Evolutionary conservation across 108 stramenopile species (phyloP).

Genomic region (Mayamaea pseudoterrestris): DNA sequence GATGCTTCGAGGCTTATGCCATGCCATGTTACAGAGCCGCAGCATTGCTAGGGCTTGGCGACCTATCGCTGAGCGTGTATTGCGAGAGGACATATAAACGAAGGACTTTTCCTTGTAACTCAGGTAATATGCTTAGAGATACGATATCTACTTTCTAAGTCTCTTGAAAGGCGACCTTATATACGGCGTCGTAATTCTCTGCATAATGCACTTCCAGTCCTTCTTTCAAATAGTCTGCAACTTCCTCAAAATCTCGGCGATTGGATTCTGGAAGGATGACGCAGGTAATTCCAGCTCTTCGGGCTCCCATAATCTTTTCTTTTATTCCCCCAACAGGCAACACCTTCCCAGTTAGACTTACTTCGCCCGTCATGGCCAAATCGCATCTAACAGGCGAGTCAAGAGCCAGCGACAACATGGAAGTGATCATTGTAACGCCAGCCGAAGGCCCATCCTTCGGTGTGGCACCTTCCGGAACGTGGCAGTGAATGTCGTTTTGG

Average conservation of each 20-base stretch:
- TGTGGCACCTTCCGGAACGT: constrained; percentile 99
- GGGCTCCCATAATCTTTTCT: constrained; percentile 97
- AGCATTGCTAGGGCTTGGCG: constrained; percentile 55
- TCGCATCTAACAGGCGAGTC: constrained; percentile 78
- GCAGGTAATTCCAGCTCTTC: constrained; percentile 83
- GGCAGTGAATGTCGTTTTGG: constrained; percentile 86
- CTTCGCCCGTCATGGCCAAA: constrained; percentile 96
- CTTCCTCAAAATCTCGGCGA: constrained; percentile 91
- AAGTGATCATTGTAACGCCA: constrained; percentile 93
- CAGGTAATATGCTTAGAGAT: too few relatives aligned
- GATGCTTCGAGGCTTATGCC: constrained; percentile 60
- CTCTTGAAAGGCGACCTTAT: constrained; percentile 63
- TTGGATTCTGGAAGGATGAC: constrained; percentile 86
- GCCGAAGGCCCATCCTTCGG: constrained; percentile 98
- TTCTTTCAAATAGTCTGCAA: constrained; percentile 92
- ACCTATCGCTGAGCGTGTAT: constrained; percentile 60
- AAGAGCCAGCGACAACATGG: constrained; percentile 87
- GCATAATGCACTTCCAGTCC: constrained; percentile 91
- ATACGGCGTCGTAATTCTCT: constrained; percentile 81
- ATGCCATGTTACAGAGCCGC: constrained; percentile 62
- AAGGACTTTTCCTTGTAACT: too few relatives aligned
- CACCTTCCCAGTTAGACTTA: constrained; percentile 90
- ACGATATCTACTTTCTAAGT: too few relatives aligned
- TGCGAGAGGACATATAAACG: constrained; percentile 26
- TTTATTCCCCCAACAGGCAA: constrained; percentile 97